A percentile compares a stretch with the other conserved stretches of the same genome.
phyloP scores from a whole-genome alignment of 1,284 basidiomycete genomes.

The Cutaneotrichosporon cutaneum region DNA sequence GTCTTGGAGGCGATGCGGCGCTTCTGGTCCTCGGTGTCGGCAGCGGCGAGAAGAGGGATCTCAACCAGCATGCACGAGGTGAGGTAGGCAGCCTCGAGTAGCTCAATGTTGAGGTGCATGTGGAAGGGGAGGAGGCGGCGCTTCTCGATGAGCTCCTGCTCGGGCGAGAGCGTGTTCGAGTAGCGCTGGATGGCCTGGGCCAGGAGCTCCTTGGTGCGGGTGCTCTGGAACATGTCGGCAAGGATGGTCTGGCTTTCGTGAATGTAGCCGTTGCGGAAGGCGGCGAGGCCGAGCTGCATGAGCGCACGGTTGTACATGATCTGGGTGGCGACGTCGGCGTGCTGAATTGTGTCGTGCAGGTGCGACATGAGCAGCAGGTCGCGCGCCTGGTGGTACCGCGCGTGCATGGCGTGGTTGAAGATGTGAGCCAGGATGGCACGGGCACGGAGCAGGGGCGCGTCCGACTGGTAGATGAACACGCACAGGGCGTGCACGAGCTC shows the following conservation, averaged over 20 bases:
- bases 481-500: slow-evolving; percentile 82
- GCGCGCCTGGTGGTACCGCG: slow-evolving; percentile 93
- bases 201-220: slow-evolving; percentile 93
- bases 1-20: slow-evolving; percentile 89
- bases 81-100: slow-evolving; percentile 95
- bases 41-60: slow-evolving; percentile 90
- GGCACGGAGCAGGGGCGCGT: slow-evolving; percentile 85
- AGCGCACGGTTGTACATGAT: slow-evolving; percentile 97
- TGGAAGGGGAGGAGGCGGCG: slow-evolving; percentile 97
- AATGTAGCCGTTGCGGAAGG: slow-evolving; percentile 93
- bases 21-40: slow-evolving; percentile 89
- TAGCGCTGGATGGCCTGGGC: slow-evolving; percentile 95
- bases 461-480: slow-evolving; percentile 88
- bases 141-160: slow-evolving; percentile 96
- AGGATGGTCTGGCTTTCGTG: slow-evolving; percentile 89
- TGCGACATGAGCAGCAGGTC: slow-evolving; percentile 99
- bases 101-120: slow-evolving; percentile 99
- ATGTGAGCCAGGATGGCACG: slow-evolving; percentile 97
- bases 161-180: slow-evolving; percentile 81
- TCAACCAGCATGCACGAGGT: slow-evolving; percentile 98
- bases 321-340: slow-evolving; percentile 94
- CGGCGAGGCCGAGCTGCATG: slow-evolving; percentile 94
- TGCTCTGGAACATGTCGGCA: slow-evolving; percentile 93
- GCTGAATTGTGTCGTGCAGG: slow-evolving; percentile 91
- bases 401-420: slow-evolving; percentile 94